Evolutionary conservation across 441 rosid species (phyloP).

Genomic region (Arabidopsis hybrid): DNA sequence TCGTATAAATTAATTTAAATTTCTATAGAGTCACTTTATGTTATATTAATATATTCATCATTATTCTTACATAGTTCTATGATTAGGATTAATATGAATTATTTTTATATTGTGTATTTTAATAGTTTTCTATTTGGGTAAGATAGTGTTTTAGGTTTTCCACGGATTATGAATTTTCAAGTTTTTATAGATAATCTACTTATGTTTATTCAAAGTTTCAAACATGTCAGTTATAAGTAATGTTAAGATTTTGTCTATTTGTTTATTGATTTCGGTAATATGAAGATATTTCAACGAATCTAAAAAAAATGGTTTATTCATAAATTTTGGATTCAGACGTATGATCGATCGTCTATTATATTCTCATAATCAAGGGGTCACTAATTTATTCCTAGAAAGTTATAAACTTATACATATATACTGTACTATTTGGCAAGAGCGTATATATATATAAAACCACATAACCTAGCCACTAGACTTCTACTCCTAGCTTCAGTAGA

Average conservation of each 20-base stretch:
- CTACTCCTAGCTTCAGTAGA: conserved; percentile 41
- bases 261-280: neutral
- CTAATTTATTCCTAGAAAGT: neutral
- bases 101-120: neutral
- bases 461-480: conserved; percentile 37
- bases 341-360: neutral
- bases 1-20: neutral
- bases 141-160: too few species aligned
- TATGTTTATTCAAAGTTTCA: too few species aligned
- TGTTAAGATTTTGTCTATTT: neutral
- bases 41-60: neutral
- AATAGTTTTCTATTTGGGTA: neutral
- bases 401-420: neutral
- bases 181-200: too few species aligned
- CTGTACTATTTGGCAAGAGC: conserved; percentile 12
- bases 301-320: neutral
- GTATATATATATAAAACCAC: conserved; percentile 1
- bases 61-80: neutral
- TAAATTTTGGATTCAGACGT: neutral
- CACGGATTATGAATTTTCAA: too few species aligned
- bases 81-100: neutral
- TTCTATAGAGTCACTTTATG: neutral
- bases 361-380: too few species aligned
- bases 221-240: neutral
- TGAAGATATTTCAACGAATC: neutral